Conservation (phyloP, 495 filamentous ascomycete genomes). For the Acidiella bohemica region DNA sequence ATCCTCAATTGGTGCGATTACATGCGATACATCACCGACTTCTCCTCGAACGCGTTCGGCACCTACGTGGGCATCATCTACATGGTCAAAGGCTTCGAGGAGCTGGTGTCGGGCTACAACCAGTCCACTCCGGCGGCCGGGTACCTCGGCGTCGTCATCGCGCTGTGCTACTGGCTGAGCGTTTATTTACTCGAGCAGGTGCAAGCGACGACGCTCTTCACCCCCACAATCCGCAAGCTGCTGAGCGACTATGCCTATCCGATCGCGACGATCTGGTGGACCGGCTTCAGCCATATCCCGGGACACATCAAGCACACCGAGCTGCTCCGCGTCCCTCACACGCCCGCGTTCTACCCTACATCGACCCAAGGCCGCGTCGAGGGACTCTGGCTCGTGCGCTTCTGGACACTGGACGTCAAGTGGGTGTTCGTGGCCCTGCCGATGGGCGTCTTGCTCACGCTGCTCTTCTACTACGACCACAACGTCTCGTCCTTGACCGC, state of each 20-base stretch:
- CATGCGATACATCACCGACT: constrained; percentile 33
- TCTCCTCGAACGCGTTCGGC: constrained; percentile 33
- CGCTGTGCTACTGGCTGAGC: constrained; percentile 27
- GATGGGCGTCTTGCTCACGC: constrained; percentile 72
- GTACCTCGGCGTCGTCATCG: constrained; percentile 28
- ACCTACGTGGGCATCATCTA: constrained; percentile 36
- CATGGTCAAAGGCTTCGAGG: constrained; percentile 28
- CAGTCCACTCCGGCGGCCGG: constrained; percentile 16
- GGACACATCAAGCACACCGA: constrained; percentile 20
- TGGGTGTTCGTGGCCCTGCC: constrained; percentile 82
- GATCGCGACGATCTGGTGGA: constrained; percentile 29
- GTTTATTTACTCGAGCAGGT: constrained; percentile 29
- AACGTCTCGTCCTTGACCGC: constrained; percentile 49
- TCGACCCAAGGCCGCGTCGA: constrained; percentile 47
- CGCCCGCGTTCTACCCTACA: constrained; percentile 55
- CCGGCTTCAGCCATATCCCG: constrained; percentile 26
- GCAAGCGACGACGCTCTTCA: constrained; percentile 25
- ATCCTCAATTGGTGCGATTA: constrained; percentile 32
- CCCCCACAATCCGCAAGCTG: constrained; percentile 26
- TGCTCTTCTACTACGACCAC: constrained; percentile 90
- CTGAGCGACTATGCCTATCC: constrained; percentile 33
- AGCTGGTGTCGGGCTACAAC: constrained; percentile 23
- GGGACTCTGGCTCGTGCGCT: constrained; percentile 59
- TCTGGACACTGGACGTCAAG: constrained; percentile 66
- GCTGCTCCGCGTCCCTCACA: constrained; percentile 28